phyloP scores from a whole-genome alignment of 805 yeast species.

The Saturnispora zaruensis region DNA sequence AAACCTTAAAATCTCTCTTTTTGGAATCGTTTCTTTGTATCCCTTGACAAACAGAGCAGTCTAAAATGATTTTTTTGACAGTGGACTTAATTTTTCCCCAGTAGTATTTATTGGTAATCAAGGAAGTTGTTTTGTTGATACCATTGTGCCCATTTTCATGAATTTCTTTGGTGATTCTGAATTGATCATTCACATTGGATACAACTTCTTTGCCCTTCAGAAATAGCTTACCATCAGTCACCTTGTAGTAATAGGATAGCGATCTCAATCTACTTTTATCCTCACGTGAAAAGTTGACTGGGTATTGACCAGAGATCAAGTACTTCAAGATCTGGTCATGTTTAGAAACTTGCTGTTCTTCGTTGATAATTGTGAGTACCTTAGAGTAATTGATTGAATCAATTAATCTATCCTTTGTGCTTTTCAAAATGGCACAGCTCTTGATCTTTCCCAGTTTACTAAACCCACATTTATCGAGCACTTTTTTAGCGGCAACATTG shows the following conservation, averaged over 20 bases:
- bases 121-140: constrained; percentile 76
- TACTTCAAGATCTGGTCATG: constrained; percentile 69
- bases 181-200: constrained; percentile 63
- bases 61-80: constrained; percentile 66
- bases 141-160: constrained; percentile 74
- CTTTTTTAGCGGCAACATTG: constrained; percentile 71
- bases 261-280: constrained; percentile 86
- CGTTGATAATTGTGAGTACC: constrained; percentile 48
- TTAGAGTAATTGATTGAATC: constrained; percentile 83
- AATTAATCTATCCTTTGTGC: constrained; percentile 65
- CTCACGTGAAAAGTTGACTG: constrained; percentile 69
- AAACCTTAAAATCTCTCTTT: constrained; percentile 4
- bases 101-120: constrained; percentile 71
- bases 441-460: constrained; percentile 70
- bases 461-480: constrained; percentile 71
- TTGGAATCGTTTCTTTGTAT: background rate
- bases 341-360: constrained; percentile 24
- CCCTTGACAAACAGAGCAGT: constrained; percentile 68
- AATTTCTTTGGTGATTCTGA: constrained; percentile 60
- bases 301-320: constrained; percentile 78
- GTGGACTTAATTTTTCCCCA: constrained; percentile 91
- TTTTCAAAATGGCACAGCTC: constrained; percentile 83
- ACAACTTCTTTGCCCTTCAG: constrained; percentile 63
- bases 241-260: constrained; percentile 65
- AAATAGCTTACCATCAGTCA: constrained; percentile 64